Evolutionary conservation across 495 filamentous ascomycete genomes (phyloP).

Genomic region (Paragyromitra xinjiangensis): DNA sequence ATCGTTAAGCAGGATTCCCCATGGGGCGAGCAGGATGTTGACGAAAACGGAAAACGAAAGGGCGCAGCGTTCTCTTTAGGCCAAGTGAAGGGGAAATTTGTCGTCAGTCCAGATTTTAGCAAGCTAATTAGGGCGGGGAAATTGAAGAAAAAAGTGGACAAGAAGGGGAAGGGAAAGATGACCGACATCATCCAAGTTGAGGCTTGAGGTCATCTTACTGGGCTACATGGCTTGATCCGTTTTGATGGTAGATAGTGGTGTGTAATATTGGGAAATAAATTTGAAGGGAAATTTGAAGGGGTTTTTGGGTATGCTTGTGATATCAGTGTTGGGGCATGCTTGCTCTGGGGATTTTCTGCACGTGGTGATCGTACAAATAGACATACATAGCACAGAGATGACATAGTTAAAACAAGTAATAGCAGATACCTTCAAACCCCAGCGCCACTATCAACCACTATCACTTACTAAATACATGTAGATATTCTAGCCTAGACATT

Average conservation of each 20-base stretch:
- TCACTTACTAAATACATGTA: too few species aligned
- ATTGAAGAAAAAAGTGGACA: conserved; percentile 17
- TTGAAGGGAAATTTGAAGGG: neutral
- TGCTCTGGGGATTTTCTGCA: too few species aligned
- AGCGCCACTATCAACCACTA: too few species aligned
- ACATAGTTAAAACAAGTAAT: too few species aligned
- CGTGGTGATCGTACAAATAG: too few species aligned
- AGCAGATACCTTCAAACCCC: too few species aligned
- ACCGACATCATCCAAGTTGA: conserved; percentile 23
- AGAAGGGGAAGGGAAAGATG: conserved; percentile 29
- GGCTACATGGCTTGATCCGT: neutral
- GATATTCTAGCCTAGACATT: too few species aligned
- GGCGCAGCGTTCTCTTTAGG: conserved; percentile 54
- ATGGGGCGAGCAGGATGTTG: conserved; percentile 54
- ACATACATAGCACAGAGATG: too few species aligned
- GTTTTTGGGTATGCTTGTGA: neutral
- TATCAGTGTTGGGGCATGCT: neutral
- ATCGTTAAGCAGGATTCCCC: conserved; percentile 53
- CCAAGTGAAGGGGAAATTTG: conserved; percentile 55
- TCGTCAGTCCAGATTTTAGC: conserved; percentile 54
- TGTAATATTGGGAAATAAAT: neutral
- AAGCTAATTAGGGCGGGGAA: conserved; percentile 36
- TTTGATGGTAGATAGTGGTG: conserved; percentile 18
- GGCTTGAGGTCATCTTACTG: neutral
- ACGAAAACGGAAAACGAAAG: conserved; percentile 55